Evolutionary conservation across 2,329 filamentous ascomycete species (phyloP).

Genomic region (Neonectria neomacrospora): DNA sequence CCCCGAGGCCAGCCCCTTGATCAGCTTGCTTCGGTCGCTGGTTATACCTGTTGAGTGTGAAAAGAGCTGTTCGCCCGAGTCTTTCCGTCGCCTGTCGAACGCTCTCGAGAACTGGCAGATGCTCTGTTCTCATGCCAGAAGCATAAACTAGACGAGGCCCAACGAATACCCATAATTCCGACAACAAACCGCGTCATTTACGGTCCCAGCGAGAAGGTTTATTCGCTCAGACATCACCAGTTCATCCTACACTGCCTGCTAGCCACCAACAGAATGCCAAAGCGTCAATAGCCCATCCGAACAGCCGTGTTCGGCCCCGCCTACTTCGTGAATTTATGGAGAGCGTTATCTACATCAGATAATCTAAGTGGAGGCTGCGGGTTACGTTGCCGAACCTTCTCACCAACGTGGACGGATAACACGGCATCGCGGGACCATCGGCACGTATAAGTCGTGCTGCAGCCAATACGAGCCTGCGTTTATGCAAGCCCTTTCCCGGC

Average conservation of each 20-base stretch:
- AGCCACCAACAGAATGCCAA: conserved; percentile 1
- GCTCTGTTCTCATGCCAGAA: background rate
- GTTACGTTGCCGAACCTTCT: background rate
- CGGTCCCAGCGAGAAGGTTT: background rate
- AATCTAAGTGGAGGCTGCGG: conserved; percentile 22
- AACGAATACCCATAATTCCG: background rate
- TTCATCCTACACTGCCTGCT: conserved; percentile 3
- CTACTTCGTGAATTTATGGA: conserved; percentile 5
- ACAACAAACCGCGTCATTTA: background rate
- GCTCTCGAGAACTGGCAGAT: background rate
- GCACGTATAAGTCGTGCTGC: background rate
- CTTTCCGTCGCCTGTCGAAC: background rate
- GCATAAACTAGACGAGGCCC: background rate
- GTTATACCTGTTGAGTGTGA: background rate
- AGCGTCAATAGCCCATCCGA: conserved; percentile 22
- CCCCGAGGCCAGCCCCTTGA: too few species aligned
- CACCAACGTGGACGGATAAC: conserved; percentile 11
- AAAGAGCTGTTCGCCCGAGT: background rate
- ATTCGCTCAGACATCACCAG: conserved; percentile 10
- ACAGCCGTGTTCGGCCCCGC: conserved; percentile 22
- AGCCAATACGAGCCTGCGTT: conserved; percentile 18
- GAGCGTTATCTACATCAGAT: conserved; percentile 23
- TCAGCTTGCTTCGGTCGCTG: background rate
- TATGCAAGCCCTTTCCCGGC: background rate
- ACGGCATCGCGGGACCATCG: conserved; percentile 15